A percentile compares a stretch with the other conserved stretches of the same genome.
phyloP scores from a whole-genome alignment of 1,284 basidiomycete genomes.

The Malassezia restricta region DNA sequence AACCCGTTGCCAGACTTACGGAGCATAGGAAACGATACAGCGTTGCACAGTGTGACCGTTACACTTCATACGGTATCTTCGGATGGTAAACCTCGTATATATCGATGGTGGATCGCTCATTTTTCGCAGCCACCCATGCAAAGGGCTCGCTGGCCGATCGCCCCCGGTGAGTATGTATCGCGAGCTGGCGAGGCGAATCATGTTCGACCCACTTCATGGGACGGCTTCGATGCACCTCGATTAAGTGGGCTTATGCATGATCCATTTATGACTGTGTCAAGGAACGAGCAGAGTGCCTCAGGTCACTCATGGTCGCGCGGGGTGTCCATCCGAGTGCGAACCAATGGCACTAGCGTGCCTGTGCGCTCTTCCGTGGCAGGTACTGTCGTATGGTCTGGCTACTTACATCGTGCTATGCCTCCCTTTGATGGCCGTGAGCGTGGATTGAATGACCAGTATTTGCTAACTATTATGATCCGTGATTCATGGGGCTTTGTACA shows the following conservation, averaged over 20 bases:
- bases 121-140: constrained; percentile 14
- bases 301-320: constrained; percentile 8
- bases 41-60: background rate
- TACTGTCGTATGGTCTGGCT: constrained; percentile 28
- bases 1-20: background rate
- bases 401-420: constrained; percentile 17
- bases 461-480: constrained; percentile 28
- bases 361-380: constrained; percentile 32
- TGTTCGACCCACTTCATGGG: constrained; percentile 17
- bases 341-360: constrained; percentile 17
- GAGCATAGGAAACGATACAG: background rate
- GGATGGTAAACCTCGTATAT: background rate
- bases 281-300: background rate
- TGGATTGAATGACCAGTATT: constrained; percentile 25
- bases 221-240: constrained; percentile 20
- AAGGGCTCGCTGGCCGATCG: constrained; percentile 28
- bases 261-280: constrained; percentile 22
- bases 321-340: constrained; percentile 10
- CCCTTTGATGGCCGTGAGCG: constrained; percentile 23
- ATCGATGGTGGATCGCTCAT: constrained; percentile 30
- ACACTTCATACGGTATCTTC: background rate
- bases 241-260: constrained; percentile 29
- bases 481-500: constrained; percentile 36
- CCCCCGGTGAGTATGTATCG: background rate
- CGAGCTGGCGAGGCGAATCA: constrained; percentile 18